phyloP scores from a whole-genome alignment of 495 filamentous ascomycete species.

The Aspergillus bertholletiae region DNA sequence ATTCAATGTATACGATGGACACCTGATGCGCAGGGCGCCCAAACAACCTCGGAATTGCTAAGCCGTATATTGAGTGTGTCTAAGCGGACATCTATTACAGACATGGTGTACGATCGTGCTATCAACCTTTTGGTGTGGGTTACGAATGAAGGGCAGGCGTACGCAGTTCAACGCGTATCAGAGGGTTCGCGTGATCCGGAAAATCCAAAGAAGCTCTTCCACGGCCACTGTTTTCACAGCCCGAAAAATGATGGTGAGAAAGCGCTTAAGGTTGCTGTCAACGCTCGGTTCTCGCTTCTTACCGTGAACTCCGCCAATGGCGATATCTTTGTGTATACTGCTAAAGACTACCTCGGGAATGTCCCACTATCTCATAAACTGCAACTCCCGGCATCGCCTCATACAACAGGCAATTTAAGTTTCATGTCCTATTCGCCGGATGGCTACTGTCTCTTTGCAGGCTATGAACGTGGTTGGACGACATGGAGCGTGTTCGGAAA shows the following conservation, averaged over 20 bases:
- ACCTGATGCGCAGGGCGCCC: conserved; percentile 71
- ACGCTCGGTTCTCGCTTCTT: conserved; percentile 90
- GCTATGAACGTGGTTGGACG: conserved; percentile 90
- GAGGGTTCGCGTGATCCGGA: conserved; percentile 29
- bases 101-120: conserved; percentile 94
- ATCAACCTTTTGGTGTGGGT: conserved; percentile 98
- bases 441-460: conserved; percentile 93
- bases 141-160: conserved; percentile 83
- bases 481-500: conserved; percentile 98
- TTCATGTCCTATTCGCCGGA: conserved; percentile 89
- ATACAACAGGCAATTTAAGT: conserved; percentile 64
- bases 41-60: conserved; percentile 87
- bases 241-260: conserved; percentile 55
- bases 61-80: conserved; percentile 81
- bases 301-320: conserved; percentile 83
- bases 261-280: conserved; percentile 76
- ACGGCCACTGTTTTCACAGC: conserved; percentile 85
- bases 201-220: conserved; percentile 65
- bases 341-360: conserved; percentile 88
- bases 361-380: conserved; percentile 87
- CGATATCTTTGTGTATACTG: conserved; percentile 79
- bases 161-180: conserved; percentile 77
- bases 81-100: conserved; percentile 67
- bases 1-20: conserved; percentile 96
- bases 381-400: conserved; percentile 56